Base-by-base conservation (phyloP, 768 basidiomycete species). In the Clitopilus hobsonii region DNA sequence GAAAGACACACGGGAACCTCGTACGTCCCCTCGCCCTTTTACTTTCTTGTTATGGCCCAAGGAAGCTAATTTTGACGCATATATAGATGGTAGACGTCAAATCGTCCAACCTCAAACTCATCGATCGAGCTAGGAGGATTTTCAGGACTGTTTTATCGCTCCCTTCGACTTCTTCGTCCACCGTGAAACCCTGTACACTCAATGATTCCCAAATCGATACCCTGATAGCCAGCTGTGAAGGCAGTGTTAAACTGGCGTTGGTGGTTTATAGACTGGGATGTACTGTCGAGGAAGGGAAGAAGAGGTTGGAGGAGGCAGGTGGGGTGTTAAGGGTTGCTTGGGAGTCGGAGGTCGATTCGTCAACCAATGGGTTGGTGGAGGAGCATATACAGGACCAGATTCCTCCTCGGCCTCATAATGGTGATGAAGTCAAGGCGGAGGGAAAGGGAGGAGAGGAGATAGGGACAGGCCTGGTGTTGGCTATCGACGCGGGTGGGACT, bases 1-100 rank as follows among this genome's bases (percentile, higher is more conserved):
- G 71, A 7, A 70, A 69, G 55, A 72, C 70, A 0, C 69, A 67
- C 52, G 69, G 71, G 7, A 72, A 72, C 55, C 28, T 70, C 50
- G 71, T 69, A 53, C 30, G 66, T 56, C 11, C 22, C 47, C 22
- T 52, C 16, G 22, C 7, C 18, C 14, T 36, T 54, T 5, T 7
- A n/a, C 13, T 6, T 28, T 54, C n/a, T 25, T 41, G 24, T 26
- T 20, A 50, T 6, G 36, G 5, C 38, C 41, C n/a, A n/a, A n/a
- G n/a, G 10, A 38, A 28, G 14, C 11, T 22, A 16, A 22, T 20
- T 45, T 7, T 38, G 24, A 26, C 47, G 28, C 11, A 20, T 20
- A 1, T 16, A 1, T 18, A 72, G 71, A 72, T 72, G 71, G 63
- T 72, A 6, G 67, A 72, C 54, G 61, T 72, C 20, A 64, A 66